Base-by-base conservation (phyloP, 345 rosid species). In the Physaria fendleri region DNA sequence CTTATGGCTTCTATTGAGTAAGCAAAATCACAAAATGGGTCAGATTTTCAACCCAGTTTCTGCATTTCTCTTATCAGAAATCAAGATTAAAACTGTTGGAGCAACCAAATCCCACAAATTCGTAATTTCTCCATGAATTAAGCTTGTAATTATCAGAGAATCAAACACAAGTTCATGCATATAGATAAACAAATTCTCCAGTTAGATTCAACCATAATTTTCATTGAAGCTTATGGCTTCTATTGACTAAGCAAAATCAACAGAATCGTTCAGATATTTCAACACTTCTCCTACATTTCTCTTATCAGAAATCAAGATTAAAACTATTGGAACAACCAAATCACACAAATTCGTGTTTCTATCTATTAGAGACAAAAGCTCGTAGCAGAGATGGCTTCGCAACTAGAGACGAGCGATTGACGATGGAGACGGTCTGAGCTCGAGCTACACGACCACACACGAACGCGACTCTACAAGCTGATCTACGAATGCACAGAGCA, bases 261-360 rank as follows among this genome's bases (percentile, higher is more conserved):
- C 43, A 34, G 85, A 75, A 38, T 72, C 66, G 46, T 75, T 69
- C 73, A 85, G n/a, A n/a, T n/a, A n/a, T 45, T 23, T 46, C n/a
- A 45, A 33, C 22, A 42, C n/a, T 17, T 6, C 16, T 40, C 20
- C 5, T 17, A 8, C n/a, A 14, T 15, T 21, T 34, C 33, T 59
- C 34, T 32, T n/a, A 5, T 10, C 34, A 35, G 34, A 46, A 61
- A 46, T 24, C 56, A 46, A 60, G 13, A 38, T 2, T 11, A 17
- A 11, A 40, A 0, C 42, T 35, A 3, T 3, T 15, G 22, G 5
- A 16, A 6, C 17, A 8, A 21, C 16, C 49, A 21, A 24, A 34
- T 8, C 18, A 17, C n/a, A 23, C 14, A 20, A 21, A 10, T 18
- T 18, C 6, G 13, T 20, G n/a, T n/a, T n/a, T 77, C 68, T 88